Base-by-base conservation (phyloP, 495 filamentous ascomycete species). In the Aspergillus nidulans region DNA sequence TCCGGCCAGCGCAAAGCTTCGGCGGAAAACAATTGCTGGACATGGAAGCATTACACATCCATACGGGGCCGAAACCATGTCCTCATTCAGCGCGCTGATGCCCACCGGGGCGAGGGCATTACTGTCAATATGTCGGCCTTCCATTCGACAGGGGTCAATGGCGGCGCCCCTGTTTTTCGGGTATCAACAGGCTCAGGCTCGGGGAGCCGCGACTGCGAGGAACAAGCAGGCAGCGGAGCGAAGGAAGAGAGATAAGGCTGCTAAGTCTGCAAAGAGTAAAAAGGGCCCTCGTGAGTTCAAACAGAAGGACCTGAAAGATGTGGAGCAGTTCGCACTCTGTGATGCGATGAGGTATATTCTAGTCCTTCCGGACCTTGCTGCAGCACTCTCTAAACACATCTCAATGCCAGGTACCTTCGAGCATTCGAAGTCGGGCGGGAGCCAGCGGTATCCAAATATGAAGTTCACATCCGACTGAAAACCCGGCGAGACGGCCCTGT, bases 401-500 rank as follows among this genome's bases (percentile, higher is more conserved):
- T 38, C 40, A 58, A 24, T 34, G 32, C 30, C 59, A 96, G 91
- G 63, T 96, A 95, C 62, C 81, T 97, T 61, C 88, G 89, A 52
- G 94, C 94, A 34, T 82, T 86, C 56, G 94, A 98, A 80, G 94
- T 97, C 57, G 94, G 94, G 59, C 82, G 77, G 20, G 81, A 86
- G 26, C 88, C 88, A 15, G 74, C 80, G 1, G 70, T 68, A 9
- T 70, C 81, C 40, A 97, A 97, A 72, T 98, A 98, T 76, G 94
- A 97, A 65, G 62, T 97, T 40, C 79, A 86, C 62, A 67, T 97
- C 62, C 88, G 85, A 61, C 64, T 98, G 47, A 84, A 85, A 60
- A 87, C 91, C 2, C 70, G 77, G 55, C 90, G 89, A 72, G 91
- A 90, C 67, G 91, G 90, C 3, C 85, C 90, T 6, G 84, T 90